Percentiles rank a stretch among this genome's conserved stretches.
Evolutionary conservation across 306 rosid species (phyloP).

Genomic region (peach (Prunus persica)): Prunus_persica_NCBIv2 NC_034013.1:5325501-5326000

Average conservation of each 20-base stretch:
- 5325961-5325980: slow-evolving; percentile 42
- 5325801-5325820: not conserved
- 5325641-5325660: not conserved
- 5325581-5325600: not conserved
- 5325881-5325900: slow-evolving; percentile 40
- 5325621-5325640: not conserved
- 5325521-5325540: not conserved
- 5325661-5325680: not conserved
- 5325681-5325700: not conserved
- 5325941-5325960: slow-evolving; percentile 92
- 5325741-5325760: not conserved
- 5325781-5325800: not conserved
- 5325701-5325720: not conserved
- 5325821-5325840: not conserved
- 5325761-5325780: not conserved
- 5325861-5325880: slow-evolving; percentile 4
- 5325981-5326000: not conserved
- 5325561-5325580: not conserved
- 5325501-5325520: not conserved
- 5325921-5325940: slow-evolving; percentile 91
- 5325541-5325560: not conserved
- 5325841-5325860: not conserved
- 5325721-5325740: not conserved
- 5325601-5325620: not conserved
- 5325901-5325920: slow-evolving; percentile 91